Conservation (phyloP, 192 early-diverging fungal genomes). For the Gonapodya prolifera region DNA sequence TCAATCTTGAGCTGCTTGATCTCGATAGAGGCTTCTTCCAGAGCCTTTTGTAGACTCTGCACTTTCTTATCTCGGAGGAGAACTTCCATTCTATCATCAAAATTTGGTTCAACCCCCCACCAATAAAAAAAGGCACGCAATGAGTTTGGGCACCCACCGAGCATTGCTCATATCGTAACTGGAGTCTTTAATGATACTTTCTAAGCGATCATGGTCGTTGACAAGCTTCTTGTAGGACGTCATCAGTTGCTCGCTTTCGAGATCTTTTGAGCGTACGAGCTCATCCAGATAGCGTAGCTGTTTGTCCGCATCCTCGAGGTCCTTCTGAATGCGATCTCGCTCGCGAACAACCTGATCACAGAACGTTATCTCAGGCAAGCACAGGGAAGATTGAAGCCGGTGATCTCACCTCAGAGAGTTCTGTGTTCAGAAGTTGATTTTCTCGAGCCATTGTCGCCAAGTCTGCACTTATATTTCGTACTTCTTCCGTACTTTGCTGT, state of each 20-base stretch:
- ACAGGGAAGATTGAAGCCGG: conserved; percentile 6
- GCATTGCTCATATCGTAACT: conserved; percentile 23
- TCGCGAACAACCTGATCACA: conserved; percentile 11
- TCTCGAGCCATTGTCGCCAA: conserved; percentile 29
- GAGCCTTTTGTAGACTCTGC: conserved; percentile 19
- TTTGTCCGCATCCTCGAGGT: conserved; percentile 27
- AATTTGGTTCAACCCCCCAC: too few relatives aligned
- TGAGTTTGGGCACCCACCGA: conserved; percentile 12
- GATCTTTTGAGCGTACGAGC: conserved; percentile 27
- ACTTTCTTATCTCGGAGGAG: conserved; percentile 33
- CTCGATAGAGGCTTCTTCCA: conserved; percentile 22
- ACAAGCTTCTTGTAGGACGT: conserved; percentile 28
- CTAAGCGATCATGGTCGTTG: conserved; percentile 24
- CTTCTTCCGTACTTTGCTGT: conserved; percentile 9
- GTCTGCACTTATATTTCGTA: conserved; percentile 18
- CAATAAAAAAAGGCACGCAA: too few relatives aligned
- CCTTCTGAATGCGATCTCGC: conserved; percentile 17
- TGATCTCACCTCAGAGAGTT: conserved; percentile 12
- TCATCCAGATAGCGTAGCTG: conserved; percentile 30
- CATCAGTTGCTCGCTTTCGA: conserved; percentile 32
- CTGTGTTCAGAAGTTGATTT: conserved; percentile 28
- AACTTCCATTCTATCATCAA: conserved; percentile 29
- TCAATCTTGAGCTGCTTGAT: conserved; percentile 25
- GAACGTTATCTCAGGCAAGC: background rate
- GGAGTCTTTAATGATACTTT: conserved; percentile 6